Evolutionary conservation across 805 yeast species (phyloP).

Genomic region (Danielozyma ontarioensis): DNA sequence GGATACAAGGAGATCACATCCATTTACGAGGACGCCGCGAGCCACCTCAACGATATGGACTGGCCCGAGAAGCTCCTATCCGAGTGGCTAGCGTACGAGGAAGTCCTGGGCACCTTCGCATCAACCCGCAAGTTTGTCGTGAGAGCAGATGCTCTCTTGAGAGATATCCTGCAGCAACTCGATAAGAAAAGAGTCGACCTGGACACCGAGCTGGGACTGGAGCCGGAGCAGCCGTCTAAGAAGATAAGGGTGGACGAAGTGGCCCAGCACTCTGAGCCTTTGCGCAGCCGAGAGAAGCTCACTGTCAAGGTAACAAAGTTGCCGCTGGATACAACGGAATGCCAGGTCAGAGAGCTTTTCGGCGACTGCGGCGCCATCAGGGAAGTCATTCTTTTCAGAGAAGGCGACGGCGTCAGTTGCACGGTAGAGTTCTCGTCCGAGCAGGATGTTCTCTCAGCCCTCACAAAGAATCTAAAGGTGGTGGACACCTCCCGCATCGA

Average conservation of each 20-base stretch:
- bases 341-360: conserved; percentile 41
- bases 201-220: background rate
- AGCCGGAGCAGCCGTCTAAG: conserved; percentile 1
- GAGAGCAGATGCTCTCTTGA: conserved; percentile 18
- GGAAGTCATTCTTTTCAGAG: conserved; percentile 21
- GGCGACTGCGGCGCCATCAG: conserved; percentile 55
- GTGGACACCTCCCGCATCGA: conserved; percentile 38
- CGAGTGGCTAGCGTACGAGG: conserved; percentile 37
- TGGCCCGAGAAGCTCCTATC: conserved; percentile 47
- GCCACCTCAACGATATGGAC: conserved; percentile 29
- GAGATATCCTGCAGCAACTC: no score
- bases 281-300: conserved; percentile 55
- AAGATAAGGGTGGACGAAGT: conserved; percentile 2
- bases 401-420: conserved; percentile 32
- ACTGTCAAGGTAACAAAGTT: conserved; percentile 52
- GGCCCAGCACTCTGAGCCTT: conserved; percentile 3
- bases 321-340: conserved; percentile 34
- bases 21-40: conserved; percentile 28
- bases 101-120: conserved; percentile 23
- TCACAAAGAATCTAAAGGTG: conserved; percentile 53
- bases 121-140: conserved; percentile 16
- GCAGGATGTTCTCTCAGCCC: conserved; percentile 48
- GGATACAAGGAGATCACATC: conserved; percentile 14
- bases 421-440: conserved; percentile 53
- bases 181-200: conserved; percentile 3